A percentile compares a stretch with the other conserved stretches of the same genome.
phyloP scores from a whole-genome alignment of 2,329 filamentous ascomycete species.

The Stemphylium beticola region DNA sequence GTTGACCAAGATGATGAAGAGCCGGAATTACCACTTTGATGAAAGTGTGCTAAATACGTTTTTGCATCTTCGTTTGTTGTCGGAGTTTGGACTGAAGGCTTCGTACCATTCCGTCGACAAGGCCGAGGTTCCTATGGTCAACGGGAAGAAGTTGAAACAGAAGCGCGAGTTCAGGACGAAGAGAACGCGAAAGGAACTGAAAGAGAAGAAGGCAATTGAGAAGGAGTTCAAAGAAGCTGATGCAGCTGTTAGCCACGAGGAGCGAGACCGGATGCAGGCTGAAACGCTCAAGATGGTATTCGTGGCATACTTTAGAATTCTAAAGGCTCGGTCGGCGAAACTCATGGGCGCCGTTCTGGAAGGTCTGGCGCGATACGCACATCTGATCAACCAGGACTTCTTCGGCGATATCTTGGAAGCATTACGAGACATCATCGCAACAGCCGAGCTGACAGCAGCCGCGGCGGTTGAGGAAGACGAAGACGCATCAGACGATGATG shows the following conservation, averaged over 20 bases:
- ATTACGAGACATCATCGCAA: slow-evolving; percentile 86
- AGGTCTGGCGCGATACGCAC: slow-evolving; percentile 89
- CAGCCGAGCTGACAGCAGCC: slow-evolving; percentile 63
- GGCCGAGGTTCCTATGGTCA: slow-evolving; percentile 52
- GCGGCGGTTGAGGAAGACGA: slow-evolving; percentile 54
- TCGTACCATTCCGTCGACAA: slow-evolving; percentile 79
- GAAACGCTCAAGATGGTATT: slow-evolving; percentile 97
- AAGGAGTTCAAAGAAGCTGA: slow-evolving; percentile 95
- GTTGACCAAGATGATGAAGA: slow-evolving; percentile 94
- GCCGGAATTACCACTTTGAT: slow-evolving; percentile 79
- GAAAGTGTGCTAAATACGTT: slow-evolving; percentile 90
- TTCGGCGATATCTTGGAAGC: slow-evolving; percentile 96
- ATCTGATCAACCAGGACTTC: slow-evolving; percentile 98
- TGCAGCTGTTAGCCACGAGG: slow-evolving; percentile 87
- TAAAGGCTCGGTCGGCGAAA: slow-evolving; percentile 80
- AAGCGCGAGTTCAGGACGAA: slow-evolving; percentile 91
- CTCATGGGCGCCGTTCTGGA: slow-evolving; percentile 98
- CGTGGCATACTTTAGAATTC: slow-evolving; percentile 89
- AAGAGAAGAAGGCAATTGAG: slow-evolving; percentile 84
- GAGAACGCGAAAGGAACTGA: slow-evolving; percentile 78
- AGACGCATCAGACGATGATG: slow-evolving; percentile 58
- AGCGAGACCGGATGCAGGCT: slow-evolving; percentile 90
- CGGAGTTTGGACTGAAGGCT: slow-evolving; percentile 84
- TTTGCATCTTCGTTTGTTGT: slow-evolving; percentile 83
- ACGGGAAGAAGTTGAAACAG: slow-evolving; percentile 68